phyloP scores from a whole-genome alignment of 2,329 filamentous ascomycete species.

The Chlorencoelia australis region DNA sequence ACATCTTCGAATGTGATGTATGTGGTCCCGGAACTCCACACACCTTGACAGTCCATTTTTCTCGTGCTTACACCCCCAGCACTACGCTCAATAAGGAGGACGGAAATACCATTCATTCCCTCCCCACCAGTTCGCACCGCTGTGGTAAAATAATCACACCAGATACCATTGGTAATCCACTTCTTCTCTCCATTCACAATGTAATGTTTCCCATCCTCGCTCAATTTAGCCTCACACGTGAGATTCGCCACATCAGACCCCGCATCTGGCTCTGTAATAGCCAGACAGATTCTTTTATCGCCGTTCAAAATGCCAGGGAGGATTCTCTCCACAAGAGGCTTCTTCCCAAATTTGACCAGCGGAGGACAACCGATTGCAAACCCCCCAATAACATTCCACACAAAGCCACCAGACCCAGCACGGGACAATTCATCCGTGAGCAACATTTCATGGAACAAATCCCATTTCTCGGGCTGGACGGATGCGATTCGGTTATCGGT shows the following conservation, averaged over 20 bases:
- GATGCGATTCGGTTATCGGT: constrained; percentile 61
- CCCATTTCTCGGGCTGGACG: constrained; percentile 84
- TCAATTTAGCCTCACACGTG: constrained; percentile 90
- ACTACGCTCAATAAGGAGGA: constrained; percentile 84
- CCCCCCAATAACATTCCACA: constrained; percentile 96
- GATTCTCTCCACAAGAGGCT: constrained; percentile 56
- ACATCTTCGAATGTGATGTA: constrained; percentile 99
- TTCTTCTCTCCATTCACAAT: constrained; percentile 99
- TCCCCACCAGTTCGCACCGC: constrained; percentile 81
- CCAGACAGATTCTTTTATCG: constrained; percentile 94
- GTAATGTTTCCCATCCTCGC: constrained; percentile 94
- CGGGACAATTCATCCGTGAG: constrained; percentile 91
- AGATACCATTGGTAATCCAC: constrained; percentile 98
- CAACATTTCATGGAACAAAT: constrained; percentile 96
- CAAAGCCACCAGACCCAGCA: constrained; percentile 78
- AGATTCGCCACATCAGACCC: constrained; percentile 93
- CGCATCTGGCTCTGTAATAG: constrained; percentile 94
- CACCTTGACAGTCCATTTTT: constrained; percentile 97
- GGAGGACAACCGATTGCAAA: constrained; percentile 92
- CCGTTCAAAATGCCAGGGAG: constrained; percentile 79
- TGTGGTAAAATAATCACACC: constrained; percentile 95
- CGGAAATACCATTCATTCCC: constrained; percentile 86
- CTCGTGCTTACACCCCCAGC: constrained; percentile 81
- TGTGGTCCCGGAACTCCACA: constrained; percentile 89
- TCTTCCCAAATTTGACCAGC: constrained; percentile 36